Evolutionary conservation across 805 yeast species (phyloP), one percentile per base, ranked within the genome.

Genomic region (Myxozyma geophila): DNA sequence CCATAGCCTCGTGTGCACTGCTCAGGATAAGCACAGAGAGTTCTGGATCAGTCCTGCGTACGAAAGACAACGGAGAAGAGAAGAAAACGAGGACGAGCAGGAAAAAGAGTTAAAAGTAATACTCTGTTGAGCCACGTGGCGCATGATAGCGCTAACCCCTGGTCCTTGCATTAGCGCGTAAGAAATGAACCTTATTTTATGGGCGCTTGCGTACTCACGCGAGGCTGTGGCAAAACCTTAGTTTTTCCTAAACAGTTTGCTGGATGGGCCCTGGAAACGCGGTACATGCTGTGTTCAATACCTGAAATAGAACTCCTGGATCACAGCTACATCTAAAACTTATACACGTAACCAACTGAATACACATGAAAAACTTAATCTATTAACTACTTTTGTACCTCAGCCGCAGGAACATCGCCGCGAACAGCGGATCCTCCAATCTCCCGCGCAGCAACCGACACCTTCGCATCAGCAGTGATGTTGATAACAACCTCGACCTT

Each of bases 401-500:
- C 47, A 19, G 56, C 63, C 1, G 51, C 44, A 9, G 40, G 46
- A 17, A 65, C 47, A 44, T 63, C 61, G 44, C 67, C 70, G 41
- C 67, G 62, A 15, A 56, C 66, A 28, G 66, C 70, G 35, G 57
- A 51, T 4, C 64, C 65, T 37, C 70, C 70, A 23, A 73, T 58
- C 48, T 71, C 75, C 23, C 80, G 75, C 54, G 85, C 90, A 63
- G 87, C 82, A 69, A 87, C 78, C 73, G 84, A 87, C 72, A 88
- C 79, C 72, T 82, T 80, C 66, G 88, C 87, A 63, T 86, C 89
- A 71, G 81, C 83, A 63, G 87, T 82, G 70, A 88, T 84, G 79
- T 85, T 87, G 60, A 87, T 79, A 60, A 83, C 81, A 59, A 87
- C 75, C 71, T 78, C 97, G 70, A 92, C 82, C 72, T 85, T 83